Percentiles rank a stretch among this genome's conserved stretches.
phyloP scores from a whole-genome alignment of 306 rosid species.

The Carpinus fangiana region DNA sequence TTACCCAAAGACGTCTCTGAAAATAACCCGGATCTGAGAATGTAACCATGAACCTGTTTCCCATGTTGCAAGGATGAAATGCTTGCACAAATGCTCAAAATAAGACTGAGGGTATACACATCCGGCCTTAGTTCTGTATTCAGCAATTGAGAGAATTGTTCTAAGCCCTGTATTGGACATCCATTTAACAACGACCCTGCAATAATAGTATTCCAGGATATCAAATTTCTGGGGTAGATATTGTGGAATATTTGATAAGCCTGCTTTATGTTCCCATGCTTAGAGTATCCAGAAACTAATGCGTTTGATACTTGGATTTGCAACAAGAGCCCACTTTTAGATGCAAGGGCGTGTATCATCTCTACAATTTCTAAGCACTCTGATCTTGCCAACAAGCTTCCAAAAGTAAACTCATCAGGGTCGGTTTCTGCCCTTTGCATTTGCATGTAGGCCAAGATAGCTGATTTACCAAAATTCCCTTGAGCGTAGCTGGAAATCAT shows the following conservation, averaged over 20 bases:
- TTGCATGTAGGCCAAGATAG: constrained; percentile 44
- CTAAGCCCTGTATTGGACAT: constrained; percentile 49
- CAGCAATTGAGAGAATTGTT: constrained; percentile 47
- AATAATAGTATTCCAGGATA: constrained; percentile 72
- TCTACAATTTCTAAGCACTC: constrained; percentile 43
- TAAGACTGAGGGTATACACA: constrained; percentile 56
- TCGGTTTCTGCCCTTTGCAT: constrained; percentile 54
- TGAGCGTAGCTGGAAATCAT: constrained; percentile 57
- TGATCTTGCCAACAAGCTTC: constrained; percentile 62
- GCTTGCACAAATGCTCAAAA: constrained; percentile 68
- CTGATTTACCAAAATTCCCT: constrained; percentile 43
- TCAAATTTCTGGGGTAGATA: constrained; percentile 45
- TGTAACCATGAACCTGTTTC: constrained; percentile 68
- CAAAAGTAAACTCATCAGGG: constrained; percentile 72
- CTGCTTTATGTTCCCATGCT: constrained; percentile 43
- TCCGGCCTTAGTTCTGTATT: constrained; percentile 54
- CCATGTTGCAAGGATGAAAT: constrained; percentile 61
- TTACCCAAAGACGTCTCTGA: constrained; percentile 54
- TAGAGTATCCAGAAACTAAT: constrained; percentile 63
- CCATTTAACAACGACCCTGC: constrained; percentile 64
- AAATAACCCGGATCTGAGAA: constrained; percentile 42
- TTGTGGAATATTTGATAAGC: constrained; percentile 52
- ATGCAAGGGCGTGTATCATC: constrained; percentile 55
- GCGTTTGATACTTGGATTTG: constrained; percentile 58
- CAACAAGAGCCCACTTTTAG: constrained; percentile 50